phyloP scores from a whole-genome alignment of 2,329 filamentous ascomycete genomes.

The Dactylellina leptospora region DNA sequence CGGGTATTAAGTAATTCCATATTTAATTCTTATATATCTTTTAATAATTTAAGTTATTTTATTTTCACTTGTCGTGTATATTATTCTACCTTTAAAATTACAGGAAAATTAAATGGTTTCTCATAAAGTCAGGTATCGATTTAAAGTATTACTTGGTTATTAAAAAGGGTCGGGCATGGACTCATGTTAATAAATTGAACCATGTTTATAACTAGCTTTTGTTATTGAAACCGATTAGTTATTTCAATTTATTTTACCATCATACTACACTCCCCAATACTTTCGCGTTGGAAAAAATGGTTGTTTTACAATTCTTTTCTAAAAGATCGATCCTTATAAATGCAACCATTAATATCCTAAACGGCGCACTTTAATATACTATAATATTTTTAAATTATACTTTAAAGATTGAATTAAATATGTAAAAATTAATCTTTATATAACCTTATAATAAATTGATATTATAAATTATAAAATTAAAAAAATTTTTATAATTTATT shows the following conservation, averaged over 20 bases:
- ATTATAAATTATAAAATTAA: conserved; percentile 26
- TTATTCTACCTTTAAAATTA: neutral
- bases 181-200: neutral
- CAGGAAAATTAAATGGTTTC: neutral
- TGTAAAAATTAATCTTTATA: conserved; percentile 46
- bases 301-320: neutral
- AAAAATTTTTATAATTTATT: conserved; percentile 22
- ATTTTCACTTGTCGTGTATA: neutral
- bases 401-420: conserved; percentile 31
- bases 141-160: neutral
- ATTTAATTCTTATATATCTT: neutral
- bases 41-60: neutral
- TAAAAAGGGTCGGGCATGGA: neutral
- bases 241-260: neutral
- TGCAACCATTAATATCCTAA: neutral
- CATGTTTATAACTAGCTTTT: neutral
- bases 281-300: neutral
- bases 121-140: neutral
- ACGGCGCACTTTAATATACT: conserved; percentile 25
- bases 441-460: conserved; percentile 24
- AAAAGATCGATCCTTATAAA: conserved; percentile 2
- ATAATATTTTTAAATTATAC: conserved; percentile 52
- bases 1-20: neutral
- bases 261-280: neutral
- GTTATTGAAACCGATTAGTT: neutral